Percentiles rank a stretch among this genome's conserved stretches.
Evolutionary conservation across 441 rosid genomes (phyloP).

Genomic region (Erodium texanum): DNA sequence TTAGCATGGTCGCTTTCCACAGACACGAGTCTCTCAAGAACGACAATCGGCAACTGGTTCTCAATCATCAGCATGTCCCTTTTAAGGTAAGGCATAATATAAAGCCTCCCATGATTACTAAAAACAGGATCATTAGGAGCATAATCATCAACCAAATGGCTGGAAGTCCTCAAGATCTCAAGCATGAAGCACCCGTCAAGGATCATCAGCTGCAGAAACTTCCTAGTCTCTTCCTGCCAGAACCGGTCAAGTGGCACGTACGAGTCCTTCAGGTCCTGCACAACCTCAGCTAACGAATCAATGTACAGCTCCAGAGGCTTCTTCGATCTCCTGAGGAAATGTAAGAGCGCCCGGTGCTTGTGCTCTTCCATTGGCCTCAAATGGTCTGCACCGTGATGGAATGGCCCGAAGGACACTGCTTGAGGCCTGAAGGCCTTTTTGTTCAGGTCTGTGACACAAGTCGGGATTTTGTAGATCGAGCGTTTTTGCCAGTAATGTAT

Average conservation of each 20-base stretch:
- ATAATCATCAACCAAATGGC: not conserved
- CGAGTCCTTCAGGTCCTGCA: not conserved
- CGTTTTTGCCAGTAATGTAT: not conserved
- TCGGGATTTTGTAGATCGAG: not conserved
- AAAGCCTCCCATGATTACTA: conserved; percentile 2
- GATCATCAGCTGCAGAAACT: not conserved
- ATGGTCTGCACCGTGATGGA: not conserved
- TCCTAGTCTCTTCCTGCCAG: not conserved
- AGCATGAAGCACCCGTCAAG: not conserved
- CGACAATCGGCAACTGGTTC: conserved; percentile 2
- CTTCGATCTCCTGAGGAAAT: not conserved
- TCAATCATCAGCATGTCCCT: conserved; percentile 5
- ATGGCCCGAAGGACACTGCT: not conserved
- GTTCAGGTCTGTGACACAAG: not conserved
- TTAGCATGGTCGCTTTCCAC: not conserved
- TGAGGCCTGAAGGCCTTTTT: not conserved
- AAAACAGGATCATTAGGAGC: not conserved
- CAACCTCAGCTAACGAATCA: not conserved
- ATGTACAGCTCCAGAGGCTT: not conserved
- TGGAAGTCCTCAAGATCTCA: not conserved
- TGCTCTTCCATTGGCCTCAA: not conserved
- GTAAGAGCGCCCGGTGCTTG: not conserved
- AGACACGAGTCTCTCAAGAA: not conserved
- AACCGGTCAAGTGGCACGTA: not conserved
- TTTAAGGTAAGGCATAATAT: not conserved